Percentiles rank a stretch among this genome's conserved stretches.
Conservation (phyloP, 768 basidiomycete species). For the Trichaptum fuscoviolaceum region DNA sequence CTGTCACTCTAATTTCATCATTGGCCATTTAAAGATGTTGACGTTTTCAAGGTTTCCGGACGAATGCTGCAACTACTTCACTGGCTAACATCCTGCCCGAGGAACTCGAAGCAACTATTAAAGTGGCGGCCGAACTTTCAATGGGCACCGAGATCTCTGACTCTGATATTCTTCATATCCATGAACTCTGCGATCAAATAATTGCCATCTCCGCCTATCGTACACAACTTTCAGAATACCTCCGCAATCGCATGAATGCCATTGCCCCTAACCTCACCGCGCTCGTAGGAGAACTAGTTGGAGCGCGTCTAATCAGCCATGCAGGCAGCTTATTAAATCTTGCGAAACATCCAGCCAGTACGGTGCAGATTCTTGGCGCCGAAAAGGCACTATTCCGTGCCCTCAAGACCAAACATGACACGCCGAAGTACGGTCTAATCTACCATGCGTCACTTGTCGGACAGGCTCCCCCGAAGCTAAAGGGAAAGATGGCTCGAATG, state of each 20-base stretch:
- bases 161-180: slow-evolving; percentile 93
- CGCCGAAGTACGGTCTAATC: slow-evolving; percentile 98
- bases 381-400: slow-evolving; percentile 77
- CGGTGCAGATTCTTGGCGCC: slow-evolving; percentile 71
- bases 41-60: slow-evolving; percentile 71
- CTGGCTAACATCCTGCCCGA: slow-evolving; percentile 92
- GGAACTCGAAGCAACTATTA: slow-evolving; percentile 92
- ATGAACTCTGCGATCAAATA: slow-evolving; percentile 96
- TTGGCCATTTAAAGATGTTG: slow-evolving; percentile 3
- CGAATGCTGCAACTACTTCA: slow-evolving; percentile 81
- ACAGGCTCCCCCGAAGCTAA: slow-evolving; percentile 95
- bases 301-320: slow-evolving; percentile 69
- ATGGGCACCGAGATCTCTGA: slow-evolving; percentile 99
- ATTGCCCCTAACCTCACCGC: slow-evolving; percentile 96
- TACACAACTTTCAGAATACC: slow-evolving; percentile 90
- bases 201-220: slow-evolving; percentile 96
- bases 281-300: slow-evolving; percentile 72
- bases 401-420: slow-evolving; percentile 84
- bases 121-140: slow-evolving; percentile 94
- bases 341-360: slow-evolving; percentile 75
- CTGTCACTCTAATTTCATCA: slow-evolving; percentile 19
- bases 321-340: slow-evolving; percentile 66
- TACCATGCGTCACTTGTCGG: slow-evolving; percentile 98
- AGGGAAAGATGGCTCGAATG: slow-evolving; percentile 99
- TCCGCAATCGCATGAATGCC: slow-evolving; percentile 96